Evolutionary conservation across 2,329 filamentous ascomycete species (phyloP).

Genomic region (Pseudocercospora fijiensis): DNA sequence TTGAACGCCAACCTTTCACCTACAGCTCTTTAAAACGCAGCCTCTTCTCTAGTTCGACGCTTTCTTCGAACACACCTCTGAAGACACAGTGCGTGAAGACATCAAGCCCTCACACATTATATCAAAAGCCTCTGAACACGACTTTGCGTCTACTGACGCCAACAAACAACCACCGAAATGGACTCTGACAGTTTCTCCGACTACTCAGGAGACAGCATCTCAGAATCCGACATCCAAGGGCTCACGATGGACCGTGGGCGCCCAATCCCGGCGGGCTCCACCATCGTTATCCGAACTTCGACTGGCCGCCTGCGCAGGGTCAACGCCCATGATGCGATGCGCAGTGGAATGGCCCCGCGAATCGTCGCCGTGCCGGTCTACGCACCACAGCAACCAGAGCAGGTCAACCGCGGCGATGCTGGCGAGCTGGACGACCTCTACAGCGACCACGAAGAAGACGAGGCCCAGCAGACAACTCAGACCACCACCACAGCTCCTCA

Average conservation of each 20-base stretch:
- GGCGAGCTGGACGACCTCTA: neutral
- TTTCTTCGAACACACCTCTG: neutral
- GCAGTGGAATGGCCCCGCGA: neutral
- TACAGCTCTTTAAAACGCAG: neutral
- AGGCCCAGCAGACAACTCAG: too few species aligned
- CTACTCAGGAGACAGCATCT: neutral
- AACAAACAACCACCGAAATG: neutral
- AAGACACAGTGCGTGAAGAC: neutral
- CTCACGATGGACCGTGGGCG: neutral
- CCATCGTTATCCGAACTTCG: neutral
- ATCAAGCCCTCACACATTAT: neutral
- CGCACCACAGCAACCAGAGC: neutral
- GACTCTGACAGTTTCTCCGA: neutral
- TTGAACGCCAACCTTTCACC: neutral
- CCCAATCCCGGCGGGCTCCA: neutral
- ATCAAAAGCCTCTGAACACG: neutral
- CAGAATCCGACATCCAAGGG: neutral
- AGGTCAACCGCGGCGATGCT: neutral
- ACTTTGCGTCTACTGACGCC: neutral
- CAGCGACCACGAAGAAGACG: neutral
- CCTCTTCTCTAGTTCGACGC: neutral
- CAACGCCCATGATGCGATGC: neutral
- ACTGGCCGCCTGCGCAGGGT: neutral
- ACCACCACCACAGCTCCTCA: too few species aligned
- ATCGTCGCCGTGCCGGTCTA: neutral